Base-by-base conservation (phyloP, 192 early-diverging fungal species). In the Backusella macrospora region DNA sequence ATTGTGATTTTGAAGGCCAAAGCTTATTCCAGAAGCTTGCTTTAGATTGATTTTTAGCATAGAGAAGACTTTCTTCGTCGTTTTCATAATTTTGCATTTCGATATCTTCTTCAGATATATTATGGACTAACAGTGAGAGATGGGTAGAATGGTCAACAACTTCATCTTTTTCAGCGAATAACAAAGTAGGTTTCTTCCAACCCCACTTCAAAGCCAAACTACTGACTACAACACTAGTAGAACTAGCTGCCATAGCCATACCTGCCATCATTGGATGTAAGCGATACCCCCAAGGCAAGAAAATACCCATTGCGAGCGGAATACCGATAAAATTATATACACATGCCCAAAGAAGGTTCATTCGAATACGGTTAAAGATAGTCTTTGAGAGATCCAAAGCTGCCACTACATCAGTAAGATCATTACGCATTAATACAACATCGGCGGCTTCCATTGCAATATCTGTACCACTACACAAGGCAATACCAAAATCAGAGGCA, bases 371-470 rank as follows among this genome's bases (percentile, higher is more conserved):
- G 12, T 84, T 80, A 80, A 96, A 95, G 47, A 99, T 98, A 4
- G 87, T 89, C 18, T 92, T 80, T 29, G 90, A 90, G 47, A 99
- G 87, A 78, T 97, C 91, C 15, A 99, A 79, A 0, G 94, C 94
- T 0, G 90, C 86, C 2, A 97, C 94, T 0, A 99, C 93, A 71
- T 96, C 94, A 0, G 86, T 80, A 16, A 99, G 78, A 68, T 96
- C 93, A 15, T 92, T 89, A 45, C 92, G 87, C 96, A 97, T 96
- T 59, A 99, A 85, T 15, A 99, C 93, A 65, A 99, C 92, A 55
- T 89, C 85, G 0, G 97, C 97, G 4, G 97, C 95, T 73, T 96
- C 96, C 84, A 98, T 92, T 0, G 96, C 97, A 55, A 99, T 95
- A 80, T 99, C 97, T 0, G 97, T 96, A 5, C 96, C 97, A 1